A percentile compares a stretch with the other conserved stretches of the same genome.
phyloP scores from a whole-genome alignment of 139 green algal species.

The Chlorella sorokiniana region DNA sequence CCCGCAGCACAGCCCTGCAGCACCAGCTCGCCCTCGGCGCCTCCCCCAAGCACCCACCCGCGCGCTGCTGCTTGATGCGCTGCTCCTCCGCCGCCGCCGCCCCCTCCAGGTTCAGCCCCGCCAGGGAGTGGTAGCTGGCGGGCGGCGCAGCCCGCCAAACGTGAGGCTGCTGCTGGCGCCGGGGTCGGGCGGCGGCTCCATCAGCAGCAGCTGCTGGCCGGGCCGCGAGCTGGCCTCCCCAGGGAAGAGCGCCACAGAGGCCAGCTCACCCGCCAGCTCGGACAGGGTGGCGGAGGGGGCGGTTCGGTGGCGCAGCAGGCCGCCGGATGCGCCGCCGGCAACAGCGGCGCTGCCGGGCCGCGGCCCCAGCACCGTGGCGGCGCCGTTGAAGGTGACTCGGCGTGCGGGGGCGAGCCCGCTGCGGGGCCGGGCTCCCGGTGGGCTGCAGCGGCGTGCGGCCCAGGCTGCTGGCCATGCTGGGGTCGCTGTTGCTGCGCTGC shows the following conservation, averaged over 20 bases:
- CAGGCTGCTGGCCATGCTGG: conserved; percentile 9
- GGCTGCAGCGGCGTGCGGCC: background rate
- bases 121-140: conserved; percentile 23
- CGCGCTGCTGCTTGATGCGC: background rate
- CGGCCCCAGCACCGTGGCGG: background rate
- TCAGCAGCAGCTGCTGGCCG: background rate
- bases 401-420: background rate
- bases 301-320: conserved; percentile 12
- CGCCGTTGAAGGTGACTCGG: background rate
- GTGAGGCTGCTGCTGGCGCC: background rate
- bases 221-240: background rate
- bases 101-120: conserved; percentile 30
- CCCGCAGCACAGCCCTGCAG: too few species aligned
- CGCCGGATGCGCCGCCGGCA: background rate
- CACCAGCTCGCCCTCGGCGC: background rate
- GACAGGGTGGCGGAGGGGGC: conserved; percentile 2
- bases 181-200: background rate
- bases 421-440: background rate
- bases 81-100: conserved; percentile 6
- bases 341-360: background rate
- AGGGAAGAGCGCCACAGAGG: background rate
- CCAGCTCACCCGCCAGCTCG: background rate
- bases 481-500: conserved; percentile 39
- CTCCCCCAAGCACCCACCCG: background rate
- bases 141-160: background rate